Conservation (phyloP, 2,329 filamentous ascomycete genomes). For the Aspergillus costaricaensis region DNA sequence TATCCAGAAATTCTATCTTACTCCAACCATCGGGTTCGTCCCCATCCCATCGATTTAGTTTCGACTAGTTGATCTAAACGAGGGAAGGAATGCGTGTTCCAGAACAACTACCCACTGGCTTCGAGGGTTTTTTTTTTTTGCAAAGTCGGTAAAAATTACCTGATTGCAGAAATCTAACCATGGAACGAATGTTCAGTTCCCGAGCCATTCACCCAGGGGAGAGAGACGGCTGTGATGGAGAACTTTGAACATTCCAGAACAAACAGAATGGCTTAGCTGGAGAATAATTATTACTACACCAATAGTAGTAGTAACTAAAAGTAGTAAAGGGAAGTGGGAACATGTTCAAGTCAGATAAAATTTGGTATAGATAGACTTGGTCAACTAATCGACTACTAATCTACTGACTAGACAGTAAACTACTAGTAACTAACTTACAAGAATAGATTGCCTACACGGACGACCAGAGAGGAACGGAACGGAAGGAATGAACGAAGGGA, state of each 20-base stretch:
- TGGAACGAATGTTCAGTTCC: background rate
- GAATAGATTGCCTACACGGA: too few relatives aligned
- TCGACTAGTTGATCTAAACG: background rate
- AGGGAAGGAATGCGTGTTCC: background rate
- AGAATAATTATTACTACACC: too few relatives aligned
- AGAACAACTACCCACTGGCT: background rate
- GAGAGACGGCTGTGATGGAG: background rate
- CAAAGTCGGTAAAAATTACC: conserved; percentile 1
- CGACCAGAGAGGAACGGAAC: too few relatives aligned
- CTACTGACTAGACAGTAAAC: too few relatives aligned
- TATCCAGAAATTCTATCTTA: too few relatives aligned
- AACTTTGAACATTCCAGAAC: conserved; percentile 6
- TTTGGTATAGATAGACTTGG: too few relatives aligned
- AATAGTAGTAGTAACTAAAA: background rate
- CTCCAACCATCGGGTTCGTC: too few relatives aligned
- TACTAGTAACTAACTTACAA: too few relatives aligned
- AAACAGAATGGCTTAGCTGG: background rate
- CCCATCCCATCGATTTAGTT: too few relatives aligned
- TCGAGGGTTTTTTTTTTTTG: too few relatives aligned
- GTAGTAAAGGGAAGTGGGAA: background rate
- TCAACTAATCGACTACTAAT: too few relatives aligned
- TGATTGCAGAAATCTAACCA: background rate
- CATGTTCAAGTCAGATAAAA: background rate
- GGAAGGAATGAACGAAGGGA: too few relatives aligned
- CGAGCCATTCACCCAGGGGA: background rate